phyloP scores from a whole-genome alignment of 306 rosid genomes.

The Purshia tridentata region DNA sequence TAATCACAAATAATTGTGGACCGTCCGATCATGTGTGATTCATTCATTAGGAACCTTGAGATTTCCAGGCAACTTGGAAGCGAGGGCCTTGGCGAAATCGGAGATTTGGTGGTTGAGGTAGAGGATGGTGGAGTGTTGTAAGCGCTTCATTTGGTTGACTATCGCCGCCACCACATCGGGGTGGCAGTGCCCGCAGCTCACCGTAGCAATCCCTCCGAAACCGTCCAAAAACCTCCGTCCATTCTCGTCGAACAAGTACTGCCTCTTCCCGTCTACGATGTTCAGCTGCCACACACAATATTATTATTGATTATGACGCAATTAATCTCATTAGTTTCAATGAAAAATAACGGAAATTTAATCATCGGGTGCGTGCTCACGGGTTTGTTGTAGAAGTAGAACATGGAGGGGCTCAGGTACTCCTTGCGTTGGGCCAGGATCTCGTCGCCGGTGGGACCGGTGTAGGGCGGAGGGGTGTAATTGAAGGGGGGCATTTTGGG shows the following conservation, averaged over 20 bases:
- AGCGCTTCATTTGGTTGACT: conserved; percentile 56
- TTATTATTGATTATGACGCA: too few species aligned
- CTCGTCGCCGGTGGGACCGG: conserved; percentile 64
- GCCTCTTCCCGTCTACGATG: conserved; percentile 80
- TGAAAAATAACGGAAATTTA: too few species aligned
- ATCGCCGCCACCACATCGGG: conserved; percentile 88
- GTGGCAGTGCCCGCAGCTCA: conserved; percentile 95
- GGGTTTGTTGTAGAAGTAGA: conserved; percentile 59
- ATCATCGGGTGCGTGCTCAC: conserved; percentile 38
- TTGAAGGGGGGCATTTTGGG: conserved; percentile 66
- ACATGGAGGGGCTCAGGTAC: conserved; percentile 79
- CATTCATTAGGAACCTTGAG: conserved; percentile 57
- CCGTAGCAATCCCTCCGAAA: conserved; percentile 95
- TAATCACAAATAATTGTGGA: background rate
- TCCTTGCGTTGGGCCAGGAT: conserved; percentile 72
- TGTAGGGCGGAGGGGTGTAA: conserved; percentile 65
- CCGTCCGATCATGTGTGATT: background rate
- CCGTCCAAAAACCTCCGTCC: conserved; percentile 87
- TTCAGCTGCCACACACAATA: conserved; percentile 46
- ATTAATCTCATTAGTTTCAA: too few species aligned
- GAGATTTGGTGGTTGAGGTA: conserved; percentile 71
- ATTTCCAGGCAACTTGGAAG: conserved; percentile 76
- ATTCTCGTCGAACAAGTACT: conserved; percentile 80
- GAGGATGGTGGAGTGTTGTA: conserved; percentile 86
- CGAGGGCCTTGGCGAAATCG: conserved; percentile 89